Percentiles rank a stretch among this genome's conserved stretches.
phyloP scores from a whole-genome alignment of 1,284 basidiomycete species.

The Wolfiporia cocos region DNA sequence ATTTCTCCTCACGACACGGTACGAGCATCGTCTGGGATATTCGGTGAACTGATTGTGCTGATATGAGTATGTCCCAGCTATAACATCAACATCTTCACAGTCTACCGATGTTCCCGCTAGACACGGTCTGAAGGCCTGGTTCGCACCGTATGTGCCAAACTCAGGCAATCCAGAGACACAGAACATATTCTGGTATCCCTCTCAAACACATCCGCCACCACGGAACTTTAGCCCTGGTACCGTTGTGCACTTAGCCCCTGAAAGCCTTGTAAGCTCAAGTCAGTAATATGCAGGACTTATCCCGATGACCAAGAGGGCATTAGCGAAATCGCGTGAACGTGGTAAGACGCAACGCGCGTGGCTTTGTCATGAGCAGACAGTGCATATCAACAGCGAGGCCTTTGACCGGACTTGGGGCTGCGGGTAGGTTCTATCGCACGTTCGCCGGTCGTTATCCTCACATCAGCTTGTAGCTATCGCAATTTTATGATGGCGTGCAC shows the following conservation, averaged over 20 bases:
- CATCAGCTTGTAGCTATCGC: conserved; percentile 81
- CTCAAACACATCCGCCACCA: conserved; percentile 45
- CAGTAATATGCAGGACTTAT: conserved; percentile 54
- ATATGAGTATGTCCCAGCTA: too few relatives aligned
- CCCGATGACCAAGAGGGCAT: conserved; percentile 49
- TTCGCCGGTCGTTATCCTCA: too few relatives aligned
- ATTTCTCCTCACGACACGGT: conserved; percentile 26
- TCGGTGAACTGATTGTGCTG: too few relatives aligned
- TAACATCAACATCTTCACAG: neutral
- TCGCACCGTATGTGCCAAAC: conserved; percentile 5
- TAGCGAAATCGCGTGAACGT: conserved; percentile 46
- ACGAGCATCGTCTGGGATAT: neutral
- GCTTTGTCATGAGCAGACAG: conserved; percentile 55
- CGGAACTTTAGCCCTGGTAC: conserved; percentile 68
- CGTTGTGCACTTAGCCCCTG: conserved; percentile 3
- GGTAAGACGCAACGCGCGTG: conserved; percentile 54
- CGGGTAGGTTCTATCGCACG: conserved; percentile 38
- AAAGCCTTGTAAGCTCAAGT: neutral
- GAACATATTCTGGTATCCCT: conserved; percentile 63
- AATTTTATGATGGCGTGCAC: conserved; percentile 83
- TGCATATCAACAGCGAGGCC: conserved; percentile 51
- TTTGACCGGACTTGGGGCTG: conserved; percentile 73
- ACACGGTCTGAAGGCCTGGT: conserved; percentile 3
- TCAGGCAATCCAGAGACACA: conserved; percentile 15
- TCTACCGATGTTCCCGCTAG: neutral